A percentile compares a stretch with the other conserved stretches of the same genome.
These are phyloP conservation scores for Lachancea meyersii DNA, from an alignment of 805 yeast genomes.

Conservation along the genomic window DNA sequence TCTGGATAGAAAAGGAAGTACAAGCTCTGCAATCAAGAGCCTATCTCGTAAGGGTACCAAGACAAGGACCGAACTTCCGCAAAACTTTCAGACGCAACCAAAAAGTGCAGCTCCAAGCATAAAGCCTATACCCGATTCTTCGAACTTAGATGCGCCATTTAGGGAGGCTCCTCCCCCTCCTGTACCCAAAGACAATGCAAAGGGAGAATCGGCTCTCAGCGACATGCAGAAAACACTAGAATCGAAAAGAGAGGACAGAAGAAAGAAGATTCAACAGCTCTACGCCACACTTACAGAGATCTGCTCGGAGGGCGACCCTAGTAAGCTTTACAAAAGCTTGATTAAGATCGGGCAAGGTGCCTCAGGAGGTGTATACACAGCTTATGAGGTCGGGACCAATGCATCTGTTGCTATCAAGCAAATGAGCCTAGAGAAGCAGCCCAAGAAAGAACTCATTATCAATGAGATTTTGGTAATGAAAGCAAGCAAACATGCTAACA, in stretches of 20 bases:
- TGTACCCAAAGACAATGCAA: slow-evolving; percentile 17
- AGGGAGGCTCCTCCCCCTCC: slow-evolving; percentile 26
- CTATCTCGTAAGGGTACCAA: slow-evolving; percentile 16
- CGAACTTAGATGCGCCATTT: not conserved
- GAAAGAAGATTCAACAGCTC: slow-evolving; percentile 63
- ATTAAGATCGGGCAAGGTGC: slow-evolving; percentile 97
- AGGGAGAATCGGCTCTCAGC: slow-evolving; percentile 1
- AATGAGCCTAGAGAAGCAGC: slow-evolving; percentile 91
- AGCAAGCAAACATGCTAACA: slow-evolving; percentile 81
- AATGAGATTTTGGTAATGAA: slow-evolving; percentile 96
- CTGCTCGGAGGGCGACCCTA: slow-evolving; percentile 83
- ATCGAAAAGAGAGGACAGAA: slow-evolving; percentile 73
- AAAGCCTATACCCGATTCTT: not conserved
- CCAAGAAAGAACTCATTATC: slow-evolving; percentile 88
- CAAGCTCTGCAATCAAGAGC: slow-evolving; percentile 14
- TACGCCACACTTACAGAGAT: slow-evolving; percentile 65
- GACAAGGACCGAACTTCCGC: slow-evolving; percentile 21
- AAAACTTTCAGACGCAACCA: slow-evolving; percentile 9
- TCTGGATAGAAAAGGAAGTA: slow-evolving; percentile 15
- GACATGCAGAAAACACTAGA: slow-evolving; percentile 38
- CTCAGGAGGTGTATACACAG: slow-evolving; percentile 93
- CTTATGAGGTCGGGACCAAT: slow-evolving; percentile 52
- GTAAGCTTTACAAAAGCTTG: slow-evolving; percentile 56
- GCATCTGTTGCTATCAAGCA: slow-evolving; percentile 88
- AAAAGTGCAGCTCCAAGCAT: not conserved